phyloP scores from a whole-genome alignment of 305 asterid genomes.

The Ilex paraguariensis region DNA sequence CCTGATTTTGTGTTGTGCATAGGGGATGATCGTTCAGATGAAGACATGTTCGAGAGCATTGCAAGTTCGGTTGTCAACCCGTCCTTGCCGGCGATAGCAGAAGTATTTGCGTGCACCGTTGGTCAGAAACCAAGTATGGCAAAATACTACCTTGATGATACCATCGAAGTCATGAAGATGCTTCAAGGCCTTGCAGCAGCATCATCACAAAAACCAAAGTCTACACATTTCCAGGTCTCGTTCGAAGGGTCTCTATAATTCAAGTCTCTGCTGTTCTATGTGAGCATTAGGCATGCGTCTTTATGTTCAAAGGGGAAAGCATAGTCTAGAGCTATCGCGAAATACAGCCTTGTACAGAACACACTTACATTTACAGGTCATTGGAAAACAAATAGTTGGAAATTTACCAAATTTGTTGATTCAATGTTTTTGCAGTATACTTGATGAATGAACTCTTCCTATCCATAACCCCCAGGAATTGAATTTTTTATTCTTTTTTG shows the following conservation, averaged over 20 bases:
- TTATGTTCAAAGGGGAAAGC: too few species aligned
- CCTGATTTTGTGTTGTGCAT: constrained; percentile 70
- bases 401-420: constrained; percentile 6
- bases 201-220: constrained; percentile 24
- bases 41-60: constrained; percentile 80
- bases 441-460: too few species aligned
- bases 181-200: constrained; percentile 51
- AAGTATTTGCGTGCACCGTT: constrained; percentile 75
- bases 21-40: constrained; percentile 81
- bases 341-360: constrained; percentile 22
- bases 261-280: neutral
- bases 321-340: constrained; percentile 1
- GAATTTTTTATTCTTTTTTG: too few species aligned
- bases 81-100: constrained; percentile 36
- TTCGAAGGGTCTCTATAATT: constrained; percentile 32
- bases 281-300: neutral
- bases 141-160: constrained; percentile 67
- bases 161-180: constrained; percentile 57
- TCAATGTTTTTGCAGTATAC: too few species aligned
- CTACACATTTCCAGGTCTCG: constrained; percentile 20
- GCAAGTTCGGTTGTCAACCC: constrained; percentile 38
- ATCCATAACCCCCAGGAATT: too few species aligned
- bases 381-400: constrained; percentile 2
- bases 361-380: constrained; percentile 4
- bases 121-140: constrained; percentile 92